Percentiles rank a stretch among this genome's conserved stretches.
Evolutionary conservation across 768 basidiomycete species (phyloP).

Genomic region (Boletellus sp.): DNA sequence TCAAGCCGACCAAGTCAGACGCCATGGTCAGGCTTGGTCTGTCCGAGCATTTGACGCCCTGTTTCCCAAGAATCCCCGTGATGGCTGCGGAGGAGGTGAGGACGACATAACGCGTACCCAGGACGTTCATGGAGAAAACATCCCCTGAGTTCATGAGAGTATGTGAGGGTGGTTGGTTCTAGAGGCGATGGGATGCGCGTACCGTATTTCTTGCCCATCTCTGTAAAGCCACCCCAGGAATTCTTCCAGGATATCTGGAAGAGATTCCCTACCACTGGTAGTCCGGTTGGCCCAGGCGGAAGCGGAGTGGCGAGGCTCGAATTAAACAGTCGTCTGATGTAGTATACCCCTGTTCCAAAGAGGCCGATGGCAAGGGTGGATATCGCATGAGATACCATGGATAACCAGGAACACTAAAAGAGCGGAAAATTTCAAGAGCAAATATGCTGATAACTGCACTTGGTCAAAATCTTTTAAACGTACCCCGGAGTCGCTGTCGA

Average conservation of each 20-base stretch:
- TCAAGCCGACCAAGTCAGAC: constrained; percentile 17
- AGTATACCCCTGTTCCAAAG: constrained; percentile 17
- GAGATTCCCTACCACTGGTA: constrained; percentile 50
- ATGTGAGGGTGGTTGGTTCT: neutral
- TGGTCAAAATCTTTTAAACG: too few species aligned
- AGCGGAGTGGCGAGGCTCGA: neutral
- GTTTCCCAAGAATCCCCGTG: constrained; percentile 49
- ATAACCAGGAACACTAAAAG: too few species aligned
- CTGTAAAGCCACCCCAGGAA: constrained; percentile 52
- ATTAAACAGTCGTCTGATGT: neutral
- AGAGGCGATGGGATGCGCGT: constrained; percentile 5
- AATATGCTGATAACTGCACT: too few species aligned
- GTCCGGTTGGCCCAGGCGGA: constrained; percentile 23
- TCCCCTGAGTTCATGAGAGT: constrained; percentile 23
- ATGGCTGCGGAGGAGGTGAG: constrained; percentile 45
- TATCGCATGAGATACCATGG: neutral
- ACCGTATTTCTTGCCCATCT: constrained; percentile 56
- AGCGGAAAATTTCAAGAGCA: too few species aligned
- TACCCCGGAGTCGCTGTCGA: too few species aligned
- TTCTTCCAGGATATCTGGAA: constrained; percentile 49
- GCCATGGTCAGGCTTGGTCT: constrained; percentile 18
- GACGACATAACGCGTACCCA: constrained; percentile 48
- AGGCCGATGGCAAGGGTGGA: constrained; percentile 4
- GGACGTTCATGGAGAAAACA: constrained; percentile 23
- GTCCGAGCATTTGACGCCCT: constrained; percentile 48